These are phyloP conservation scores for Blastocrithidia nonstop DNA, from an alignment of 208 protist species.

Conservation along the genomic window DNA sequence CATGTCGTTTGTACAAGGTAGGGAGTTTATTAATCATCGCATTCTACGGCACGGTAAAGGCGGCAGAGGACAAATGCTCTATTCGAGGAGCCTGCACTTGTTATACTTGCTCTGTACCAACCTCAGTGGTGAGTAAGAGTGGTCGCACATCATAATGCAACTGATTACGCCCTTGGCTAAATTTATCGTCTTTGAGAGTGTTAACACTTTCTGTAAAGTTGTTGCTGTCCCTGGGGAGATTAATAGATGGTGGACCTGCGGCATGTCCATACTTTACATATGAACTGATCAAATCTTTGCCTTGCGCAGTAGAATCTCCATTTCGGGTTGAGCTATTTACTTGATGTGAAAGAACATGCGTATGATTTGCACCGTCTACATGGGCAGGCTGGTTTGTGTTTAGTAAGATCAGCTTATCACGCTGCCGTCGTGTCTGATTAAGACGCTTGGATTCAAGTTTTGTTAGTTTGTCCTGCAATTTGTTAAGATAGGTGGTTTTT, in stretches of 20 bases:
- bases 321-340: no score
- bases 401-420: constrained; percentile 8
- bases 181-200: not conserved
- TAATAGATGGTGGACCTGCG: constrained; percentile 2
- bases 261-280: constrained; percentile 23
- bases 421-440: constrained; percentile 13
- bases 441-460: constrained; percentile 17
- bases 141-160: constrained; percentile 82
- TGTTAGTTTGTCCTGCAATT: constrained; percentile 25
- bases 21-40: constrained; percentile 41
- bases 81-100: constrained; percentile 18
- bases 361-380: no score
- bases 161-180: no score
- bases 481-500: constrained; percentile 23
- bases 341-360: no score
- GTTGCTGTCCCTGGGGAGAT: not conserved
- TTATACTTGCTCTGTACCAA: constrained; percentile 55
- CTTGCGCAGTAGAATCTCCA: not conserved
- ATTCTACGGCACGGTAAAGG: constrained; percentile 55
- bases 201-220: not conserved
- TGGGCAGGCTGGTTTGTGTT: no score
- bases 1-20: constrained; percentile 66
- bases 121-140: constrained; percentile 32
- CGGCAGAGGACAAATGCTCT: constrained; percentile 16
- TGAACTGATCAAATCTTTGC: constrained; percentile 23